A percentile compares a stretch with the other conserved stretches of the same genome.
Evolutionary conservation across 805 yeast genomes (phyloP).

Genomic region (Vanderwaltozyma polyspora): DNA sequence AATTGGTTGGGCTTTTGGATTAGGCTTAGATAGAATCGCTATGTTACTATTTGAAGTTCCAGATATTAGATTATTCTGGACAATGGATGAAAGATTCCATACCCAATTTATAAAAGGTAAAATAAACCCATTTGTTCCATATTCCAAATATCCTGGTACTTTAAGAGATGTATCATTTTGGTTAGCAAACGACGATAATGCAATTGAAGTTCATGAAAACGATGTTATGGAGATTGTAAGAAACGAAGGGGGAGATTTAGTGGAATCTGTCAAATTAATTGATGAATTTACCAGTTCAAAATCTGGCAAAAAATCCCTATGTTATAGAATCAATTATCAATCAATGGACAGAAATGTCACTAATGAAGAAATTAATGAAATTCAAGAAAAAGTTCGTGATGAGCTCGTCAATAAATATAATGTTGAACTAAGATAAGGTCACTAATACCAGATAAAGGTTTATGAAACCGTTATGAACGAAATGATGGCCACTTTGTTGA

Average conservation of each 20-base stretch:
- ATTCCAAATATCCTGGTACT: slow-evolving; percentile 84
- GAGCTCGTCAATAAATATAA: slow-evolving; percentile 41
- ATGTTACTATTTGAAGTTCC: slow-evolving; percentile 94
- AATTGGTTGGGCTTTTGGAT: slow-evolving; percentile 96
- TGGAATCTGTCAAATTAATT: slow-evolving; percentile 69
- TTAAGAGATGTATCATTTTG: slow-evolving; percentile 86
- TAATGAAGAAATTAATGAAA: slow-evolving; percentile 66
- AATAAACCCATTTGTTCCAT: slow-evolving; percentile 70
- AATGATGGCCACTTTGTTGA: too few species aligned
- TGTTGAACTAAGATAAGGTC: slow-evolving; percentile 38
- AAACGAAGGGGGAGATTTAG: slow-evolving; percentile 71
- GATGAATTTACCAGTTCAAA: slow-evolving; percentile 85
- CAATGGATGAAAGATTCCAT: slow-evolving; percentile 64
- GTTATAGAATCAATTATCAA: slow-evolving; percentile 86
- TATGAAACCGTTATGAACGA: background rate
- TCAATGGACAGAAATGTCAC: slow-evolving; percentile 91
- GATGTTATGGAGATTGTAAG: slow-evolving; percentile 92
- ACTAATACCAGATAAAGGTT: too few species aligned
- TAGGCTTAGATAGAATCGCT: slow-evolving; percentile 90
- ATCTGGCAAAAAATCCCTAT: slow-evolving; percentile 61
- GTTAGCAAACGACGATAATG: slow-evolving; percentile 41
- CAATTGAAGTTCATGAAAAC: slow-evolving; percentile 54
- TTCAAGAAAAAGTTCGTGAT: slow-evolving; percentile 55
- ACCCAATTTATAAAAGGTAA: slow-evolving; percentile 56
- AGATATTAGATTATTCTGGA: slow-evolving; percentile 90